Evolutionary conservation across 257 asterid species (phyloP).

Genomic region (Handroanthus guayacan): DNA sequence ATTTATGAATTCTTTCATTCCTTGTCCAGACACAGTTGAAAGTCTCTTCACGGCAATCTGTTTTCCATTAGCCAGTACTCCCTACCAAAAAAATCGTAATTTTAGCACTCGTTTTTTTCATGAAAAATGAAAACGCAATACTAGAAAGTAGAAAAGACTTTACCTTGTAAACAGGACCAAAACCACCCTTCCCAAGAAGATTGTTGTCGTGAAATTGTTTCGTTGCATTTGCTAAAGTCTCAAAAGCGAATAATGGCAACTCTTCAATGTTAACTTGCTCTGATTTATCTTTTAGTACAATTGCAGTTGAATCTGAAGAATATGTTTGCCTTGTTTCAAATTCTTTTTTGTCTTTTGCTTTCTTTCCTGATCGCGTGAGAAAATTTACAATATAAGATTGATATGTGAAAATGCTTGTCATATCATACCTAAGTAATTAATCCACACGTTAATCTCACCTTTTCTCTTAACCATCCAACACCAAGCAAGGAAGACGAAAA

Average conservation of each 20-base stretch:
- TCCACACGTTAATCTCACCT: slow-evolving; percentile 35
- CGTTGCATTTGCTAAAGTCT: slow-evolving; percentile 56
- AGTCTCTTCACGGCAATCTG: slow-evolving; percentile 53
- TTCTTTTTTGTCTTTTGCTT: slow-evolving; percentile 19
- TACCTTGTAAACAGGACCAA: slow-evolving; percentile 75
- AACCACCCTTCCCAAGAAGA: slow-evolving; percentile 70
- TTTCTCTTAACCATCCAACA: slow-evolving; percentile 46
- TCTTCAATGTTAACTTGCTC: slow-evolving; percentile 52
- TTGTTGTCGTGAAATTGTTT: slow-evolving; percentile 46
- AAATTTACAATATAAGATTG: background rate
- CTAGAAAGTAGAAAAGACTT: background rate
- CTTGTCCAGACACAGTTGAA: slow-evolving; percentile 50
- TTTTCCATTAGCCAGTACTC: slow-evolving; percentile 42
- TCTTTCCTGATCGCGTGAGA: slow-evolving; percentile 32
- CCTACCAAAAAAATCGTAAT: slow-evolving; percentile 24
- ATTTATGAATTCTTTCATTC: slow-evolving; percentile 50
- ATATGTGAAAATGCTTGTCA: too few relatives aligned
- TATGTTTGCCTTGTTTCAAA: slow-evolving; percentile 36
- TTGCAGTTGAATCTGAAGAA: slow-evolving; percentile 40
- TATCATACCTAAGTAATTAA: background rate
- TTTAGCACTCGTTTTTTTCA: background rate
- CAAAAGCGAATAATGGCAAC: slow-evolving; percentile 52
- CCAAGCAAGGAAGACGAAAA: slow-evolving; percentile 41
- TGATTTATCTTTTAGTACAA: slow-evolving; percentile 41
- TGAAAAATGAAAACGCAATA: background rate